A percentile compares a stretch with the other conserved stretches of the same genome.
These are phyloP conservation scores for Penicillium salamii DNA, from an alignment of 495 filamentous ascomycete species.

Conservation along the genomic window DNA sequence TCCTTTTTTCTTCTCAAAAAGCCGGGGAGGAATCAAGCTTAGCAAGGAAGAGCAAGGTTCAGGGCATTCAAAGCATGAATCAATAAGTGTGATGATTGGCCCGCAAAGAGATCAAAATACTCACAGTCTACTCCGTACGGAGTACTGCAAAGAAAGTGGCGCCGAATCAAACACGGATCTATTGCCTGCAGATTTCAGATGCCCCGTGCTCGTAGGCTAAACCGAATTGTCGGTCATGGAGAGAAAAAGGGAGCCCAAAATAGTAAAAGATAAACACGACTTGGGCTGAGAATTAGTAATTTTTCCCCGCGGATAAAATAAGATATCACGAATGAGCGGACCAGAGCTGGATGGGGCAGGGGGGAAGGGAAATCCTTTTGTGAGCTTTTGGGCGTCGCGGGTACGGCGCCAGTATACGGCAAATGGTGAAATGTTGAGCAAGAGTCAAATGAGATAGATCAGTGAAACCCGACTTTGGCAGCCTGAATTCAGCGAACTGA, in stretches of 20 bases:
- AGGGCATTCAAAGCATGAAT: neutral
- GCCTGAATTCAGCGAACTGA: neutral
- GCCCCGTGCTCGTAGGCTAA: slow-evolving; percentile 3
- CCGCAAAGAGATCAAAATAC: slow-evolving; percentile 6
- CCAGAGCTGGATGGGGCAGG: slow-evolving; percentile 10
- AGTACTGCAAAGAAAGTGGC: slow-evolving; percentile 6
- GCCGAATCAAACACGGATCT: slow-evolving; percentile 2
- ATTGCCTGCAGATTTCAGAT: slow-evolving; percentile 3
- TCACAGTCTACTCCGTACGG: too few relatives aligned
- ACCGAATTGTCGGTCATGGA: neutral
- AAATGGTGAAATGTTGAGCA: neutral
- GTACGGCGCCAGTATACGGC: slow-evolving; percentile 15
- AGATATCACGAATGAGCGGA: neutral
- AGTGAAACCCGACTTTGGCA: slow-evolving; percentile 7
- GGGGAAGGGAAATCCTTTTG: slow-evolving; percentile 12
- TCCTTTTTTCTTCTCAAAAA: too few relatives aligned
- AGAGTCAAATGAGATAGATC: slow-evolving; percentile 19
- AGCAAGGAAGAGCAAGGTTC: neutral
- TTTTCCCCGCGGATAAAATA: neutral
- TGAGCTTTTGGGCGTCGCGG: slow-evolving; percentile 18
- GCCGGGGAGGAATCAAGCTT: neutral
- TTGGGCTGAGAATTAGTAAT: slow-evolving; percentile 3
- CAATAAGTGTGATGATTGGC: slow-evolving; percentile 22
- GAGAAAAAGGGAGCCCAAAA: neutral
- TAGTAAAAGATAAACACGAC: slow-evolving; percentile 1